phyloP scores from a whole-genome alignment of 257 asterid genomes.

The Solanum sparsipilum region DNA sequence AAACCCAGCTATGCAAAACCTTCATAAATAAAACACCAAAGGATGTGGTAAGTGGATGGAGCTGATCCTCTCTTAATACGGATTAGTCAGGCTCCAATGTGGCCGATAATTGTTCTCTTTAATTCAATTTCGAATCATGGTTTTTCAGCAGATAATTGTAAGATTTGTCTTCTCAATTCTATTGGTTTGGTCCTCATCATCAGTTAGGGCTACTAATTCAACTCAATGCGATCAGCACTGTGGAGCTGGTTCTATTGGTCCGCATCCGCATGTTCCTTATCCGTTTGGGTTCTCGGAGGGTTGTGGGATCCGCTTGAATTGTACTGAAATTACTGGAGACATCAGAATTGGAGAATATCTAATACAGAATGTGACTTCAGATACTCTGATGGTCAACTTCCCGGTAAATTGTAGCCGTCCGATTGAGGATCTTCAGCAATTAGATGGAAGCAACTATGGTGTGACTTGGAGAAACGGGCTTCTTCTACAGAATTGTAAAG shows the following conservation, averaged over 20 bases:
- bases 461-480: constrained; percentile 54
- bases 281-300: constrained; percentile 64
- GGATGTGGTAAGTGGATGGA: too few relatives aligned
- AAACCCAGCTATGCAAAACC: too few relatives aligned
- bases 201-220: background rate
- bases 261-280: constrained; percentile 15
- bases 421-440: constrained; percentile 19
- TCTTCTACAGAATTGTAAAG: constrained; percentile 41
- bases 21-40: too few relatives aligned
- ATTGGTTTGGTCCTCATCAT: constrained; percentile 1
- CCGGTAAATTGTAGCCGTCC: constrained; percentile 52
- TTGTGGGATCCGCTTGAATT: constrained; percentile 36
- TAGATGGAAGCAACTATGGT: constrained; percentile 25
- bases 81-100: too few relatives aligned
- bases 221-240: constrained; percentile 21
- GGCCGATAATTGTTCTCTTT: background rate
- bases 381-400: constrained; percentile 24
- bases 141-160: background rate
- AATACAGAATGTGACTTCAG: constrained; percentile 43
- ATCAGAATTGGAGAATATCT: constrained; percentile 24
- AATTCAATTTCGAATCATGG: background rate
- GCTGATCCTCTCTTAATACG: too few relatives aligned
- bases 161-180: constrained; percentile 5
- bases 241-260: background rate
- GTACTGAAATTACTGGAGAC: constrained; percentile 10